Percentiles rank a stretch among this genome's conserved stretches.
These are phyloP conservation scores for Leucaena leucocephala DNA, from an alignment of 306 rosid species.

Conservation along the genomic window DNA sequence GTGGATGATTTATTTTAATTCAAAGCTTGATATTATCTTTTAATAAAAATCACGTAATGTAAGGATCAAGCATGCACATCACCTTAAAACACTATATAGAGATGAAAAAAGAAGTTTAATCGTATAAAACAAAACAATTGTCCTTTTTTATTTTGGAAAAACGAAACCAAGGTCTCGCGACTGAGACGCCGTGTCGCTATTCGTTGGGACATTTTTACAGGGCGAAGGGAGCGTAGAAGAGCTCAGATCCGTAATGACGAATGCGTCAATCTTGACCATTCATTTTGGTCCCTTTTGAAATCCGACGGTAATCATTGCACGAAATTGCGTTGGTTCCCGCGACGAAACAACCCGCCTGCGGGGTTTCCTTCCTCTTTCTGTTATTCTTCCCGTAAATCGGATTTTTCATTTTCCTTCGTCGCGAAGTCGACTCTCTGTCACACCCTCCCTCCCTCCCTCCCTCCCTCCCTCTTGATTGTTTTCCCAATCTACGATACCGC, in stretches of 20 bases:
- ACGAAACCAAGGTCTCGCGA: not conserved
- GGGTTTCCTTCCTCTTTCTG: not conserved
- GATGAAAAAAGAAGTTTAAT: too few species aligned
- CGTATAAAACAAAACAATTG: not conserved
- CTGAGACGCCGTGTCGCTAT: not conserved
- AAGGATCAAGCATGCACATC: too few species aligned
- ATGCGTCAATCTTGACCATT: conserved; percentile 32
- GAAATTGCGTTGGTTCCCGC: conserved; percentile 29
- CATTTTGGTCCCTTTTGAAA: not conserved
- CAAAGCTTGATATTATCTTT: too few species aligned
- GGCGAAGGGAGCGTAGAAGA: not conserved
- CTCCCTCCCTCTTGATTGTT: not conserved
- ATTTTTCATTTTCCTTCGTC: conserved; percentile 47
- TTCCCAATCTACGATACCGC: conserved; percentile 25
- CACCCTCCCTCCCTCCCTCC: too few species aligned
- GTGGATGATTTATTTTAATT: too few species aligned
- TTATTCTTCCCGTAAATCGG: conserved; percentile 27
- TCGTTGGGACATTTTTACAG: not conserved
- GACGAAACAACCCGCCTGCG: conserved; percentile 26
- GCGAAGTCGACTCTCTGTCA: conserved; percentile 38
- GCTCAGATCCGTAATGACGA: not conserved
- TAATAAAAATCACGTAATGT: too few species aligned
- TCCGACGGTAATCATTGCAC: conserved; percentile 26
- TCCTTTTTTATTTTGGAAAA: not conserved
- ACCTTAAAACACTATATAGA: too few species aligned